These are phyloP conservation scores for Polytolypa hystricis DNA, from an alignment of 2,329 filamentous ascomycete species.

Conservation along the genomic window DNA sequence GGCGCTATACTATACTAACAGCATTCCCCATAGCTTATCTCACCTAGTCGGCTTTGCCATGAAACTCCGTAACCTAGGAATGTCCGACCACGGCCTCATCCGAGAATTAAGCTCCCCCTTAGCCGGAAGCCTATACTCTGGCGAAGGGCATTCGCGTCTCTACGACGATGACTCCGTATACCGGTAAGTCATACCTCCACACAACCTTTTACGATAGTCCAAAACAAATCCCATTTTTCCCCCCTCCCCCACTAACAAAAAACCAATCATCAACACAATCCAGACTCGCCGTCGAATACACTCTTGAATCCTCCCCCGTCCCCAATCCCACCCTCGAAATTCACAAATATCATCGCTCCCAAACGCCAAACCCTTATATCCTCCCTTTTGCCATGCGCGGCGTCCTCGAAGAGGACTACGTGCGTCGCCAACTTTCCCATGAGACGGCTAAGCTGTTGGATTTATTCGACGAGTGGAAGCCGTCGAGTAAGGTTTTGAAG, in stretches of 20 bases:
- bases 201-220: background rate
- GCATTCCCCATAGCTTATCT: slow-evolving; percentile 49
- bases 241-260: slow-evolving; percentile 1
- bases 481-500: slow-evolving; percentile 77
- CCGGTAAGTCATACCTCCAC: slow-evolving; percentile 38
- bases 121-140: slow-evolving; percentile 80
- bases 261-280: slow-evolving; percentile 9
- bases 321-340: slow-evolving; percentile 40
- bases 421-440: slow-evolving; percentile 64
- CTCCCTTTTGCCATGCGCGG: slow-evolving; percentile 94
- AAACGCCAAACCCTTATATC: slow-evolving; percentile 66
- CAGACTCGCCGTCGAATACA: slow-evolving; percentile 58
- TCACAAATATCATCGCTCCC: slow-evolving; percentile 33
- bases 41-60: slow-evolving; percentile 87
- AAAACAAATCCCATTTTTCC: too few species aligned
- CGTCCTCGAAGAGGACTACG: slow-evolving; percentile 79
- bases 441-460: slow-evolving; percentile 72
- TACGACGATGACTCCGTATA: slow-evolving; percentile 88
- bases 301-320: slow-evolving; percentile 57
- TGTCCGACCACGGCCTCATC: slow-evolving; percentile 86
- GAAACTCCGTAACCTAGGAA: slow-evolving; percentile 84
- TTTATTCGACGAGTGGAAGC: slow-evolving; percentile 91
- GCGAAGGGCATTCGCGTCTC: slow-evolving; percentile 84
- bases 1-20: too few species aligned
- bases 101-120: slow-evolving; percentile 79